Evolutionary conservation across 1,139 yeast genomes (phyloP).

Genomic region (Protomyces inouyei): DNA sequence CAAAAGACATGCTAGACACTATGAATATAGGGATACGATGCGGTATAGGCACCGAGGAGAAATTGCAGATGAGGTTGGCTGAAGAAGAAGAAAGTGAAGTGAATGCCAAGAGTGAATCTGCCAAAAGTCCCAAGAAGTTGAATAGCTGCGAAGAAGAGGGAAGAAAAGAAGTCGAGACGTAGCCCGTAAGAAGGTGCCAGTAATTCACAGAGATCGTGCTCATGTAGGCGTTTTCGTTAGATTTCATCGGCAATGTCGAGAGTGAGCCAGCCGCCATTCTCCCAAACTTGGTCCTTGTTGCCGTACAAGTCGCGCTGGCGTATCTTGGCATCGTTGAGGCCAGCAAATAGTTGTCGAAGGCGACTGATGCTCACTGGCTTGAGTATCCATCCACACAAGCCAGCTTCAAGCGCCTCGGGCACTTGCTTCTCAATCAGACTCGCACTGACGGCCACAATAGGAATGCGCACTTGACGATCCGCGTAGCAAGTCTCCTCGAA

Average conservation of each 20-base stretch:
- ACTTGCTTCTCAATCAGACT: conserved; percentile 19
- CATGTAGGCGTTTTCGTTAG: neutral
- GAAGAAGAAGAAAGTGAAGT: too few relatives aligned
- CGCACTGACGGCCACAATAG: conserved; percentile 26
- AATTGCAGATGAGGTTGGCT: too few relatives aligned
- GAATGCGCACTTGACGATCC: conserved; percentile 6
- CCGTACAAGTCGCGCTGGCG: conserved; percentile 5
- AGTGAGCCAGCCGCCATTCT: conserved; percentile 23
- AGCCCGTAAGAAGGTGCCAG: too few relatives aligned
- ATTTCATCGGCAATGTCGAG: neutral
- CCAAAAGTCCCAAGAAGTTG: too few relatives aligned
- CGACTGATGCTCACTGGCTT: conserved; percentile 22
- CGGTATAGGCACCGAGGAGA: too few relatives aligned
- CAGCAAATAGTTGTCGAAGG: conserved; percentile 7
- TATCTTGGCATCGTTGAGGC: conserved; percentile 7
- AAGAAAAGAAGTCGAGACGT: too few relatives aligned
- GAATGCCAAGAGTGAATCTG: too few relatives aligned
- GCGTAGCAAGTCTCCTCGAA: conserved; percentile 10
- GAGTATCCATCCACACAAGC: conserved; percentile 22
- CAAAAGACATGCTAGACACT: too few relatives aligned
- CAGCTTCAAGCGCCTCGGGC: conserved; percentile 11
- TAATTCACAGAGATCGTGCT: too few relatives aligned
- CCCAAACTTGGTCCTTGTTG: conserved; percentile 8
- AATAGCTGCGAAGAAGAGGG: too few relatives aligned
- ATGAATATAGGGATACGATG: too few relatives aligned